A percentile compares a stretch with the other conserved stretches of the same genome.
phyloP scores from a whole-genome alignment of 1,284 basidiomycete genomes.

The Fistulina hepatica region DNA sequence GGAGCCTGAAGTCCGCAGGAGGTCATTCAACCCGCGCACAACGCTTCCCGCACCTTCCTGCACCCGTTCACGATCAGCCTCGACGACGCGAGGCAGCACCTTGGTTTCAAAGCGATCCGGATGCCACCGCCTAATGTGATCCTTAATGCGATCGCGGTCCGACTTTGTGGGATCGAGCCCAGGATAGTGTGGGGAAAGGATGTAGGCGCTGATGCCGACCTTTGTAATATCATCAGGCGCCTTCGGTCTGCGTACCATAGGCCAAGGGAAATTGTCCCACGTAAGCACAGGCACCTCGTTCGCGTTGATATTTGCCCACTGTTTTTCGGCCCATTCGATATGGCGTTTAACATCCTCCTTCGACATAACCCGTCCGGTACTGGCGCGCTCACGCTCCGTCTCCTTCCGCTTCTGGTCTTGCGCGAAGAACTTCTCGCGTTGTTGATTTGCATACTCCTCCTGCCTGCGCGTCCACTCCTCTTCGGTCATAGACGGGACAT shows the following conservation, averaged over 20 bases:
- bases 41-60: conserved; percentile 34
- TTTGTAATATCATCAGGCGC: conserved; percentile 48
- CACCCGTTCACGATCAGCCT: conserved; percentile 36
- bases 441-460: conserved; percentile 41
- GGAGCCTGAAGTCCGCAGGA: too few species aligned
- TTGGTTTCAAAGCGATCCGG: conserved; percentile 42
- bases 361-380: conserved; percentile 34
- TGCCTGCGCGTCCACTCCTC: conserved; percentile 46
- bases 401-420: conserved; percentile 44
- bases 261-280: conserved; percentile 65
- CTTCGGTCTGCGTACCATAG: conserved; percentile 44
- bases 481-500: too few species aligned
- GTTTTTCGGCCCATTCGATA: conserved; percentile 45
- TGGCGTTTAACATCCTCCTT: conserved; percentile 42
- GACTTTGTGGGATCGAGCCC: conserved; percentile 38
- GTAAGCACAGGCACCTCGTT: conserved; percentile 8
- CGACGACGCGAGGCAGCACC: conserved; percentile 39
- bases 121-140: conserved; percentile 46
- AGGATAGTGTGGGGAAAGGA: conserved; percentile 43
- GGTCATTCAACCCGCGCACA: conserved; percentile 13
- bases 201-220: conserved; percentile 43
- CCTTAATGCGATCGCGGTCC: conserved; percentile 49
- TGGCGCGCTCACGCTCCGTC: conserved; percentile 29
- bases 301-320: conserved; percentile 35
- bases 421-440: conserved; percentile 45